These are phyloP conservation scores for Juncus effusus DNA, from an alignment of 176 grass and related monocot genomes.

Conservation along the genomic window DNA sequence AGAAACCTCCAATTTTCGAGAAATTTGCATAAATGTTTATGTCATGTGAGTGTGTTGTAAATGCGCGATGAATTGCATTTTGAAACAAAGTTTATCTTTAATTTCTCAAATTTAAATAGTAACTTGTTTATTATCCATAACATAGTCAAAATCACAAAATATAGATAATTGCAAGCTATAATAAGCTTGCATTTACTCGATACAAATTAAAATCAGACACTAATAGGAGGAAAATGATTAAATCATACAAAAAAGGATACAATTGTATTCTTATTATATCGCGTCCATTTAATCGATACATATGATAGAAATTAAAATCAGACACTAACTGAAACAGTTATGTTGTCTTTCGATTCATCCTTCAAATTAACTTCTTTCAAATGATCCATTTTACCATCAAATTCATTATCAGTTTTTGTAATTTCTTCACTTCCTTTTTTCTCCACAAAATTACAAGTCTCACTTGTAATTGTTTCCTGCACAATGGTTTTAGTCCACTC, in stretches of 20 bases:
- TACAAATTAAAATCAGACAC: too few species aligned
- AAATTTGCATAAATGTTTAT: neutral
- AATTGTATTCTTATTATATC: too few species aligned
- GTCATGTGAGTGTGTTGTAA: constrained; percentile 16
- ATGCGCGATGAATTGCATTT: constrained; percentile 2
- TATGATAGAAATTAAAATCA: neutral
- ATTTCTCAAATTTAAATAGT: too few species aligned
- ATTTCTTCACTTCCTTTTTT: constrained; percentile 5
- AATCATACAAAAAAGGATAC: too few species aligned
- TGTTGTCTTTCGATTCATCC: neutral
- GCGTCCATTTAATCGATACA: too few species aligned
- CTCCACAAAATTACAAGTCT: neutral
- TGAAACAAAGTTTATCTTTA: neutral
- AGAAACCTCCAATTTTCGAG: constrained; percentile 5
- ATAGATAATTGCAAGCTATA: too few species aligned
- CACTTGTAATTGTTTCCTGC: constrained; percentile 16
- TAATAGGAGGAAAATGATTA: too few species aligned
- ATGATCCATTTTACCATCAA: neutral
- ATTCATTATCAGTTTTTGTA: constrained; percentile 3
- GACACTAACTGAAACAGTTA: constrained; percentile 8
- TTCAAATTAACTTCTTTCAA: neutral
- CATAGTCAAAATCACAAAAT: too few species aligned
- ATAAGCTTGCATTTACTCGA: too few species aligned
- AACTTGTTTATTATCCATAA: too few species aligned
- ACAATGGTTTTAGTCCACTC: constrained; percentile 58